Conservation (phyloP, 306 rosid genomes). For the Abrus pulchellus region DNA sequence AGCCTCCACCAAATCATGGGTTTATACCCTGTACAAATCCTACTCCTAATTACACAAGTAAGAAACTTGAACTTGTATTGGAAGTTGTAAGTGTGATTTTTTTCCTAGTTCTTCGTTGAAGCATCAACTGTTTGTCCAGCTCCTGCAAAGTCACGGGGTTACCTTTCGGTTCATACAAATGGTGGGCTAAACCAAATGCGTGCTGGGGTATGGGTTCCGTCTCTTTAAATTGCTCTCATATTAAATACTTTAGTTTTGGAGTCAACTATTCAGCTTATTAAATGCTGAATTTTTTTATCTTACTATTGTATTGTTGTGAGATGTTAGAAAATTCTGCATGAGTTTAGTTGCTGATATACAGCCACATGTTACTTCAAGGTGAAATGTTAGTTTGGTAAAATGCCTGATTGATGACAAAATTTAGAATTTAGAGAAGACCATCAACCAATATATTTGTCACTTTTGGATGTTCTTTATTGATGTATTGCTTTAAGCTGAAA, state of each 20-base stretch:
- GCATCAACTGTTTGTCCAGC: constrained; percentile 60
- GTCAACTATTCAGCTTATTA: neutral
- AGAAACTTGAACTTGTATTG: constrained; percentile 46
- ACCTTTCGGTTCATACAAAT: constrained; percentile 88
- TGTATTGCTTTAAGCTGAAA: constrained; percentile 42
- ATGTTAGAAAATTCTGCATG: constrained; percentile 6
- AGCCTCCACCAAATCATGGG: constrained; percentile 72
- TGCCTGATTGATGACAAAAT: neutral
- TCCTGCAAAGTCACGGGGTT: constrained; percentile 71
- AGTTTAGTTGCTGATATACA: constrained; percentile 10
- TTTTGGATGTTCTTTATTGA: constrained; percentile 23
- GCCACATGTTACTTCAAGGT: constrained; percentile 11
- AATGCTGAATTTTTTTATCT: constrained; percentile 10
- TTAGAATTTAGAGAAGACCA: constrained; percentile 24
- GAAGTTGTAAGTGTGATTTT: constrained; percentile 10
- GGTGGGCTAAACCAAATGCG: constrained; percentile 99
- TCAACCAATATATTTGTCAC: constrained; percentile 12
- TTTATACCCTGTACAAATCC: constrained; percentile 79
- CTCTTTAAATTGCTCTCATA: constrained; percentile 15
- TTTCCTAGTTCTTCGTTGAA: constrained; percentile 21
- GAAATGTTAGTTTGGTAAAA: neutral
- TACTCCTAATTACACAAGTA: constrained; percentile 73
- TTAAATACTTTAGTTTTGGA: constrained; percentile 7
- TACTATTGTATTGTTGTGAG: constrained; percentile 23
- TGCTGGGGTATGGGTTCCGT: constrained; percentile 76